Percentiles rank a stretch among this genome's conserved stretches.
These are phyloP conservation scores for Pseudogymnoascus sp. DNA, from an alignment of 2,329 filamentous ascomycete species.

Conservation along the genomic window DNA sequence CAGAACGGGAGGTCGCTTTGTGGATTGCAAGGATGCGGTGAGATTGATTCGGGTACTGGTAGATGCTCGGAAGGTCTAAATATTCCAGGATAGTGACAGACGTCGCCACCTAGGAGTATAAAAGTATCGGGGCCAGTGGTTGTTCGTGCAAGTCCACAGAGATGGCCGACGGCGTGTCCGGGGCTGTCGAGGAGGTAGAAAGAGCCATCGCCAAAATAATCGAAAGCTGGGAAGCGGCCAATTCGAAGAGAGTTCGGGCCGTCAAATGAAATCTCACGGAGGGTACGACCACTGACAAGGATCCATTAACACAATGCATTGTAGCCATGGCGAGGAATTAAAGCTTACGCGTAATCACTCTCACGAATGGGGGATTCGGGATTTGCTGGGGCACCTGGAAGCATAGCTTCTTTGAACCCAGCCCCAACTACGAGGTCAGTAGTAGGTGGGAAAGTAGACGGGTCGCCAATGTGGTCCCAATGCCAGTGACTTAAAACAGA, in stretches of 20 bases:
- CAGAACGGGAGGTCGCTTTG: constrained; percentile 13
- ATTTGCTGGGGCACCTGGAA: constrained; percentile 41
- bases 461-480: constrained; percentile 47
- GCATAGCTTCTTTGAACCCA: constrained; percentile 39
- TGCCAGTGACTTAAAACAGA: constrained; percentile 37
- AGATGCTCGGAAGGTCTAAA: constrained; percentile 32
- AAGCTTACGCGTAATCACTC: constrained; percentile 27
- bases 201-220: constrained; percentile 37
- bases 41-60: constrained; percentile 30
- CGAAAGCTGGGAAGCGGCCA: constrained; percentile 32
- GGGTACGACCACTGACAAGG: constrained; percentile 19
- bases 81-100: constrained; percentile 34
- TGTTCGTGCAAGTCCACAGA: constrained; percentile 36
- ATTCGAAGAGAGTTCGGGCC: constrained; percentile 26
- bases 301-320: neutral
- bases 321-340: neutral
- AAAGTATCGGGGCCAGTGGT: constrained; percentile 31
- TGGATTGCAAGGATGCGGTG: constrained; percentile 31
- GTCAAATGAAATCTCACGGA: constrained; percentile 22
- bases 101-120: constrained; percentile 37
- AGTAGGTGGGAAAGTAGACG: constrained; percentile 37
- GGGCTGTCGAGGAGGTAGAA: constrained; percentile 37
- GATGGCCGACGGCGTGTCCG: constrained; percentile 36
- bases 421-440: constrained; percentile 46
- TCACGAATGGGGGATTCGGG: constrained; percentile 30